These are phyloP conservation scores for Pterula multifida DNA, from an alignment of 1,284 basidiomycete species.

Conservation along the genomic window DNA sequence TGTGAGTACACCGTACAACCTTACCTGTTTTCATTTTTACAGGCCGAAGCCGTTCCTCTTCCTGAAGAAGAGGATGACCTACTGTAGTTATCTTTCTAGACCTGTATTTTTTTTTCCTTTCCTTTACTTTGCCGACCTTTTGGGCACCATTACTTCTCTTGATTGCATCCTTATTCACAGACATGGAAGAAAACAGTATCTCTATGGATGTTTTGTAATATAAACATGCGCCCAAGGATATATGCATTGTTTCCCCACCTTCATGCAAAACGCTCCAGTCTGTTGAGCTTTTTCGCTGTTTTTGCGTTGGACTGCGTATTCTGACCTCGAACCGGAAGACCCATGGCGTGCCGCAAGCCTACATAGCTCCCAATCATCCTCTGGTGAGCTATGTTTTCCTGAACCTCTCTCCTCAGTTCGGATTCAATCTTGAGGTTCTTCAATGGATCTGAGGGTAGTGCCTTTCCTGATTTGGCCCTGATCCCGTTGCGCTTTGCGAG, in stretches of 20 bases:
- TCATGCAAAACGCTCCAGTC: slow-evolving; percentile 24
- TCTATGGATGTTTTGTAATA: not conserved
- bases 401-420: slow-evolving; percentile 66
- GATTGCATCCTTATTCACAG: not conserved
- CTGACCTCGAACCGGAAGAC: slow-evolving; percentile 82
- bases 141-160: not conserved
- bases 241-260: not conserved
- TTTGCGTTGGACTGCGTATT: slow-evolving; percentile 78
- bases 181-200: not conserved
- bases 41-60: slow-evolving; percentile 68
- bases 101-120: not conserved
- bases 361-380: slow-evolving; percentile 83
- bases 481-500: slow-evolving; percentile 16
- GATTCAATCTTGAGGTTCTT: slow-evolving; percentile 70
- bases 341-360: slow-evolving; percentile 80
- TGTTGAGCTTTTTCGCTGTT: slow-evolving; percentile 81
- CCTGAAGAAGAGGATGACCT: slow-evolving; percentile 75
- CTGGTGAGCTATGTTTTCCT: slow-evolving; percentile 85
- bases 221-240: not conserved
- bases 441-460: slow-evolving; percentile 39
- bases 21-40: too few species aligned
- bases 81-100: slow-evolving; percentile 21
- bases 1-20: too few species aligned
- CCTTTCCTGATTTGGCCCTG: slow-evolving; percentile 8
- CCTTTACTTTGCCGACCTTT: slow-evolving; percentile 1